phyloP scores from a whole-genome alignment of 495 filamentous ascomycete genomes.

The Aspergillus nanangensis region DNA sequence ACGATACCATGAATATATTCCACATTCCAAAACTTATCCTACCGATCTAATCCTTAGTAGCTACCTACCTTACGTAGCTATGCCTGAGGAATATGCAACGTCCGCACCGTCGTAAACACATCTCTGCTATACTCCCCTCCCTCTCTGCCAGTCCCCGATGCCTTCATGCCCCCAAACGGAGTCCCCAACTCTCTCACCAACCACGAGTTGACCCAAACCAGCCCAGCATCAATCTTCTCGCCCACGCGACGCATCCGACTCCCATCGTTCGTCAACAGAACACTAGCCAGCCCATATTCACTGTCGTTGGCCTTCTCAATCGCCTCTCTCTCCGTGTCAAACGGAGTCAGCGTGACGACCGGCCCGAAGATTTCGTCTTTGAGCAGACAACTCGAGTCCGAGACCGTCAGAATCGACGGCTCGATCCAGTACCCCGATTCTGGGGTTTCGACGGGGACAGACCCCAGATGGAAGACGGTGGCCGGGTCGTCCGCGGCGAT shows the following conservation, averaged over 20 bases:
- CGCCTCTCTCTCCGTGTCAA: constrained; percentile 52
- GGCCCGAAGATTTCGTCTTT: constrained; percentile 53
- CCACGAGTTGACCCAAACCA: constrained; percentile 20
- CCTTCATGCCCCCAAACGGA: constrained; percentile 19
- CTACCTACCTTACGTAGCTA: neutral
- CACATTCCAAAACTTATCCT: too few species aligned
- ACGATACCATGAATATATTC: too few species aligned
- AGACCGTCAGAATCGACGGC: constrained; percentile 42
- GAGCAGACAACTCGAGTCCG: constrained; percentile 20
- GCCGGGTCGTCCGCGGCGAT: constrained; percentile 7
- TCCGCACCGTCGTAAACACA: constrained; percentile 16
- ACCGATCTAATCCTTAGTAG: neutral
- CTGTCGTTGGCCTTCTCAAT: constrained; percentile 46
- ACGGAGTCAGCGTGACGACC: constrained; percentile 42
- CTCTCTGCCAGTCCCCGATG: constrained; percentile 14
- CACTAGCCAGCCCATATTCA: constrained; percentile 30
- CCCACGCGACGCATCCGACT: constrained; percentile 13
- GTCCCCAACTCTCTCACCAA: constrained; percentile 14
- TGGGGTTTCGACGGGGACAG: constrained; percentile 5
- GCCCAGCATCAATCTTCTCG: constrained; percentile 13
- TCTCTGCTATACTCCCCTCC: constrained; percentile 15
- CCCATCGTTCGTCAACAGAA: constrained; percentile 13
- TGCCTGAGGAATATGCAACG: constrained; percentile 12
- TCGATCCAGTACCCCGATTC: constrained; percentile 36
- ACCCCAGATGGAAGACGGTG: constrained; percentile 8